phyloP scores from a whole-genome alignment of 768 basidiomycete genomes.

The Lactifluus subvellereus region DNA sequence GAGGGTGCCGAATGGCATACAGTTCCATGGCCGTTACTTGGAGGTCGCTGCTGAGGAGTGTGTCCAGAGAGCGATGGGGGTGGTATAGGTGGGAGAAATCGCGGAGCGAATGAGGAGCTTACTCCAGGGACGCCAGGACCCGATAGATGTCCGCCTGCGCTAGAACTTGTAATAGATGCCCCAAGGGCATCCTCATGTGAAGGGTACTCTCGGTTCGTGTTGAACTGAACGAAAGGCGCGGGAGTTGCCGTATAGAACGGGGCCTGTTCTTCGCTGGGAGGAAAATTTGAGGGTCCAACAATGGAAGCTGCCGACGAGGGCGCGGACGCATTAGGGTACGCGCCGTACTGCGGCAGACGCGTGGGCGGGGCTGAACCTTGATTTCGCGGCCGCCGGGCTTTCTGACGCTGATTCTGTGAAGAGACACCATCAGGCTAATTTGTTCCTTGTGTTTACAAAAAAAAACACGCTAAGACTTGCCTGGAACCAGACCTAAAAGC shows the following conservation, averaged over 20 bases:
- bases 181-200: conserved; percentile 1
- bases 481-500: conserved; percentile 86
- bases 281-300: conserved; percentile 23
- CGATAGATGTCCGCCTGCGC: conserved; percentile 11
- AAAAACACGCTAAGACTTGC: conserved; percentile 36
- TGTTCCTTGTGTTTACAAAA: not conserved
- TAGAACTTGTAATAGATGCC: not conserved
- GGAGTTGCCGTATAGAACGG: conserved; percentile 9
- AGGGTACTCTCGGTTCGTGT: not conserved
- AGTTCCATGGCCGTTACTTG: not conserved
- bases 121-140: conserved; percentile 24
- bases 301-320: conserved; percentile 32
- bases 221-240: conserved; percentile 10
- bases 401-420: conserved; percentile 79
- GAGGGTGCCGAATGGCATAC: not conserved
- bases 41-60: not conserved
- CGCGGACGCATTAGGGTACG: conserved; percentile 46
- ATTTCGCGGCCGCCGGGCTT: conserved; percentile 67
- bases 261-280: conserved; percentile 15
- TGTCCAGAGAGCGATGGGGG: not conserved
- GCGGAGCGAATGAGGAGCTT: conserved; percentile 8
- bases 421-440: conserved; percentile 19
- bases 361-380: conserved; percentile 48
- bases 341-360: conserved; percentile 56
- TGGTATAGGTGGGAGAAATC: not conserved